These are phyloP conservation scores for Globisporangium mamillatum DNA, from an alignment of 352 stramenopile genomes.

Conservation along the genomic window DNA sequence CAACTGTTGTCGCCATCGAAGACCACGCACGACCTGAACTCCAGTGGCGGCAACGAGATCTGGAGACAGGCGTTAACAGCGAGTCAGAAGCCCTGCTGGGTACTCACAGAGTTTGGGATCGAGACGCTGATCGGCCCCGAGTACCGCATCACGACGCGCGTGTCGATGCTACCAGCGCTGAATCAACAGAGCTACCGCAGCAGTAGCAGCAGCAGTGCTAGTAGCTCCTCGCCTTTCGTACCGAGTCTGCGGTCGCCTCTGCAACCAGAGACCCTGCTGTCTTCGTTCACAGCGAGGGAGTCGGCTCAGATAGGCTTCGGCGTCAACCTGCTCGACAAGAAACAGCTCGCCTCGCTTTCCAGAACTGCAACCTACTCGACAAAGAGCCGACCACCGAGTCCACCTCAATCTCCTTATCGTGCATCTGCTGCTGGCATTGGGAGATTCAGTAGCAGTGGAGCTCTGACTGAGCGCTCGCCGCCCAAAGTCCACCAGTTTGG, in stretches of 20 bases:
- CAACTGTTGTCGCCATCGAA: conserved; percentile 14
- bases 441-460: conserved; percentile 4
- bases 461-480: conserved; percentile 12
- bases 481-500: conserved; percentile 11
- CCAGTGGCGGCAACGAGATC: conserved; percentile 17
- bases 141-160: conserved; percentile 53
- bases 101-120: conserved; percentile 61
- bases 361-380: conserved; percentile 34
- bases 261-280: conserved; percentile 36
- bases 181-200: neutral
- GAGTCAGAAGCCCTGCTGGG: conserved; percentile 59
- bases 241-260: conserved; percentile 23
- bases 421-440: neutral
- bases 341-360: conserved; percentile 42
- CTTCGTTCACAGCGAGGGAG: conserved; percentile 36
- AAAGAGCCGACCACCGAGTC: conserved; percentile 27
- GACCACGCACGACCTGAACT: conserved; percentile 16
- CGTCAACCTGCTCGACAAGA: conserved; percentile 50
- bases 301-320: conserved; percentile 43
- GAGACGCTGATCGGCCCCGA: conserved; percentile 60
- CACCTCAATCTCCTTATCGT: conserved; percentile 27
- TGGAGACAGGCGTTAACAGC: conserved; percentile 51
- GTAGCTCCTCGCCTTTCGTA: neutral
- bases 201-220: neutral
- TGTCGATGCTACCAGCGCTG: conserved; percentile 33